These are phyloP conservation scores for Talaromyces amestolkiae DNA, from an alignment of 2,329 filamentous ascomycete genomes.

Conservation along the genomic window DNA sequence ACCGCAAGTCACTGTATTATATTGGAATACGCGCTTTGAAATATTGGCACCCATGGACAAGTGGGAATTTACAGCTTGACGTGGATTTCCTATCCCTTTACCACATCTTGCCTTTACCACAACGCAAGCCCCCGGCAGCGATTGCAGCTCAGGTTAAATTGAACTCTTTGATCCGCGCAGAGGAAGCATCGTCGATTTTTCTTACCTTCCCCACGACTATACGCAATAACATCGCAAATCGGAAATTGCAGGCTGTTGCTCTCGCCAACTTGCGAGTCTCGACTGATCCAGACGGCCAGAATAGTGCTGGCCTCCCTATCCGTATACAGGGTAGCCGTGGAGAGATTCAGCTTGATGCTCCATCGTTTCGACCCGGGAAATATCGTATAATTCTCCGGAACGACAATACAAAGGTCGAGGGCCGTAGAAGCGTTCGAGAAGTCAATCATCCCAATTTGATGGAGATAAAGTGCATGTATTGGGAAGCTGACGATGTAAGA, in stretches of 20 bases:
- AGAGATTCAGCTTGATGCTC: conserved; percentile 76
- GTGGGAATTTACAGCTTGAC: conserved; percentile 84
- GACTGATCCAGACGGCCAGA: conserved; percentile 61
- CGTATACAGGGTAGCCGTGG: conserved; percentile 77
- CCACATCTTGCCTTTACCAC: conserved; percentile 65
- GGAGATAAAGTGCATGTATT: conserved; percentile 79
- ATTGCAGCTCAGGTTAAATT: conserved; percentile 69
- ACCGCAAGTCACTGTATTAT: background rate
- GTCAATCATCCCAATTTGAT: conserved; percentile 49
- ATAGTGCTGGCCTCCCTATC: conserved; percentile 66
- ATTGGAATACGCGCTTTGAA: background rate
- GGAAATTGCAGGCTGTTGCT: conserved; percentile 66
- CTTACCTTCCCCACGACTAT: conserved; percentile 69
- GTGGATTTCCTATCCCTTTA: conserved; percentile 86
- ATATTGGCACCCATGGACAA: conserved; percentile 16
- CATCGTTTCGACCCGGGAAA: conserved; percentile 65
- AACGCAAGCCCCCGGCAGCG: conserved; percentile 63
- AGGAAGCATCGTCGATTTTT: conserved; percentile 74
- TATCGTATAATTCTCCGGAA: conserved; percentile 52
- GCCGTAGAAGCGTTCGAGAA: conserved; percentile 36
- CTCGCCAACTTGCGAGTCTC: conserved; percentile 63
- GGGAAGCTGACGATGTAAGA: conserved; percentile 78
- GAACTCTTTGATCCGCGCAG: conserved; percentile 67
- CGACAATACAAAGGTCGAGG: conserved; percentile 22
- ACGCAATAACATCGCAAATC: conserved; percentile 41